Conservation (phyloP, 345 rosid genomes). For the Lumnitzera littorea region DNA sequence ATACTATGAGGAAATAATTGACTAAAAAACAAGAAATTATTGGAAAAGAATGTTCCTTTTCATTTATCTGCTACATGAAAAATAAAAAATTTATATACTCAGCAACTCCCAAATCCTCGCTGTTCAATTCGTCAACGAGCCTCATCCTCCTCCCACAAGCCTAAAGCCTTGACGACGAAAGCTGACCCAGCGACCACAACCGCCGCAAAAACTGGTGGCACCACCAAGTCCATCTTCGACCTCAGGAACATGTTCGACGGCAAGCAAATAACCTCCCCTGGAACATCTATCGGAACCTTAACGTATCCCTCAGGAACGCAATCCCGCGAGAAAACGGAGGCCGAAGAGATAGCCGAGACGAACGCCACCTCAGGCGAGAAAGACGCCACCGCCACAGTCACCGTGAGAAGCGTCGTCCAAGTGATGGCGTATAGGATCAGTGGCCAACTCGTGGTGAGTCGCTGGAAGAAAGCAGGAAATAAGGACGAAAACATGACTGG, state of each 20-base stretch:
- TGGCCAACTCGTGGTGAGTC: constrained; percentile 45
- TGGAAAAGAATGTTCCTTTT: too few relatives aligned
- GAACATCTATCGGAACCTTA: constrained; percentile 58
- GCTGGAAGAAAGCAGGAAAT: constrained; percentile 24
- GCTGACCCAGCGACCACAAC: constrained; percentile 74
- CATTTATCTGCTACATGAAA: too few relatives aligned
- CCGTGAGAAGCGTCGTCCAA: constrained; percentile 65
- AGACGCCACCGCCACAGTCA: constrained; percentile 61
- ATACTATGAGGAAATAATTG: too few relatives aligned
- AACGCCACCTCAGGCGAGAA: constrained; percentile 75
- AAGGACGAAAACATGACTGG: constrained; percentile 13
- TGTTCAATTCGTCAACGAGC: constrained; percentile 12
- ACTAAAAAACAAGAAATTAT: too few relatives aligned
- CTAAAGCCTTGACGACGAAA: constrained; percentile 56
- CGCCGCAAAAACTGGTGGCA: constrained; percentile 84
- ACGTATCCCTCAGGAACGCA: constrained; percentile 37
- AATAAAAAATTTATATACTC: too few relatives aligned
- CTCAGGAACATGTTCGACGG: constrained; percentile 48
- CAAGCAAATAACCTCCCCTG: constrained; percentile 54
- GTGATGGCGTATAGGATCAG: constrained; percentile 55
- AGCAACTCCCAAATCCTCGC: background rate
- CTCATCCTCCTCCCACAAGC: constrained; percentile 54
- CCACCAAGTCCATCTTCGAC: constrained; percentile 55
- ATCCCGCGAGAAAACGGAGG: constrained; percentile 39
- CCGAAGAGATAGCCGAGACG: constrained; percentile 49